Base-by-base conservation (phyloP, 768 basidiomycete genomes). In the Boletus reticuloceps region DNA sequence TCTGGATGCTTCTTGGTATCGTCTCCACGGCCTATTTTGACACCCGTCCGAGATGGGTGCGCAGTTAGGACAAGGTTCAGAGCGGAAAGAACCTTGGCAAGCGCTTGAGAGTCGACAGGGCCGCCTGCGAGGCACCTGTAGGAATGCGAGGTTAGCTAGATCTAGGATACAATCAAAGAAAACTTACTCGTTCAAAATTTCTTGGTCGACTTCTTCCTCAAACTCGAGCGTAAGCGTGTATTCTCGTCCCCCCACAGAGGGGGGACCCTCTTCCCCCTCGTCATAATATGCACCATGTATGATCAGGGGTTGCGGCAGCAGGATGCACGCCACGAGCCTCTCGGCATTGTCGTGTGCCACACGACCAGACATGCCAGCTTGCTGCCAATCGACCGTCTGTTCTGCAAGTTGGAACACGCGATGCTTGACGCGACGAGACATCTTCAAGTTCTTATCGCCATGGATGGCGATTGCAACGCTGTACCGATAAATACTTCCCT, bases 81-180 rank as follows among this genome's bases (percentile, higher is more conserved):
- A 0, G 80, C 78, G 6, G 79, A 69, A 46, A 83, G 70, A 27
- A 79, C 69, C 1, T 80, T 80, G 52, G 71, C 68, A 2, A 83
- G 77, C 48, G 89, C 86, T 37, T 81, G 75, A 40, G 80, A 76
- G 58, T 82, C 79, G 53, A 81, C 76, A 5, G 75, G 74, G 9
- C 79, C 64, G 2, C 89, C 90, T 2, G 66, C 66, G 17, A 89
- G 73, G 64, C 84, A 81, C 25, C 87, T 89, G 37, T 22, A 25
- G 17, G 16, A 13, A 32, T 19, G 27, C n/a, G 16, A 31, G 14
- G n/a, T 67, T 40, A 56, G 51, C 63, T 6, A 67, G 70, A 13
- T 72, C 60, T 20, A 40, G 34, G 20, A 71, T 41, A 73, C 72
- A 50, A 44, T 29, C 25, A 13, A 43, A 17, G 25, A 27, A 56